phyloP scores from a whole-genome alignment of 768 basidiomycete species.

The Tricholoma sp. region DNA sequence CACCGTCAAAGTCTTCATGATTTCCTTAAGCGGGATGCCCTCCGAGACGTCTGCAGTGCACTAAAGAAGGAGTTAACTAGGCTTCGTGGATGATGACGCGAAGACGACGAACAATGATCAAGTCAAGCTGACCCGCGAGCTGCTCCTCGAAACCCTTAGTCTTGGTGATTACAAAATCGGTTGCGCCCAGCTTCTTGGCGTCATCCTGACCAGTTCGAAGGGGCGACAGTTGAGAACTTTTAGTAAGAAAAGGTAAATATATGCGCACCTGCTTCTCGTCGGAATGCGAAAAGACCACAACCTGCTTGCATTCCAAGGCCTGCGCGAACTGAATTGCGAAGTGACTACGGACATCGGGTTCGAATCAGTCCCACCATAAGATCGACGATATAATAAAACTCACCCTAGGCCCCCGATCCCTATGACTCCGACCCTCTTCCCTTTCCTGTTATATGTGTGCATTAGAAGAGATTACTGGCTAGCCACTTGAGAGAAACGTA shows the following conservation, averaged over 20 bases:
- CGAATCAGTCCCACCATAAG: not conserved
- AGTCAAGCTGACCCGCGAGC: conserved; percentile 36
- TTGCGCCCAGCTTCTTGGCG: conserved; percentile 53
- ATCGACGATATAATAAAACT: not conserved
- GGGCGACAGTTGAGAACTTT: not conserved
- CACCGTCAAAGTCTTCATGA: conserved; percentile 42
- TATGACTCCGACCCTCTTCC: conserved; percentile 60
- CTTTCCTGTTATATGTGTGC: conserved; percentile 34
- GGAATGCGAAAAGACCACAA: conserved; percentile 55
- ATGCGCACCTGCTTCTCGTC: conserved; percentile 34
- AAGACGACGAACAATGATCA: conserved; percentile 37
- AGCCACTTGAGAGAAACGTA: conserved; percentile 4
- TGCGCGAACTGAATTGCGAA: conserved; percentile 30
- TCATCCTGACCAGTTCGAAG: conserved; percentile 39
- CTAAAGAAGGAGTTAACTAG: conserved; percentile 9
- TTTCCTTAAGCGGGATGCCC: conserved; percentile 26
- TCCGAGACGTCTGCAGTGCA: conserved; percentile 25
- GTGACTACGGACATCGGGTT: conserved; percentile 18
- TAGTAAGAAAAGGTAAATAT: not conserved
- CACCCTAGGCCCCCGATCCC: conserved; percentile 60
- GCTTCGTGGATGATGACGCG: not conserved
- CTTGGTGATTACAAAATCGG: conserved; percentile 43
- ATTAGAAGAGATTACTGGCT: not conserved
- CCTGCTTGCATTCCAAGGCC: conserved; percentile 50
- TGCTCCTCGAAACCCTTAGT: conserved; percentile 35